phyloP scores from a whole-genome alignment of 1,139 yeast genomes.

The Candida labiduridarum region DNA sequence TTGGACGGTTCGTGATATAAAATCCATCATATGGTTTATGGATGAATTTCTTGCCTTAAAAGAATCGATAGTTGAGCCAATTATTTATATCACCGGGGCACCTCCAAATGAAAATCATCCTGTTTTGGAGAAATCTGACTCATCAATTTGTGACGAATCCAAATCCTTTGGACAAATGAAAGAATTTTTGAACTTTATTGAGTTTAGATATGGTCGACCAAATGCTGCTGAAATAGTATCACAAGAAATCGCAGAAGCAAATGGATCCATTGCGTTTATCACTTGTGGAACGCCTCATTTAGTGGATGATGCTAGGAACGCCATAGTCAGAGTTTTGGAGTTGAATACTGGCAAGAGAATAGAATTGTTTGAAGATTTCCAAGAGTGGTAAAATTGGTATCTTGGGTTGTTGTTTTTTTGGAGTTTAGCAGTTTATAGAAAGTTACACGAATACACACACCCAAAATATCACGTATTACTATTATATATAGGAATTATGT shows the following conservation, averaged over 20 bases:
- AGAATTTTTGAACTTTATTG: conserved; percentile 26
- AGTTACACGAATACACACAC: neutral
- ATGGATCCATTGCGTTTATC: conserved; percentile 39
- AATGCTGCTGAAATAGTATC: conserved; percentile 28
- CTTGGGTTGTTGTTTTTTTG: neutral
- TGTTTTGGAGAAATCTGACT: neutral
- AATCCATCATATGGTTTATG: conserved; percentile 33
- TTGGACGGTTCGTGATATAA: conserved; percentile 51
- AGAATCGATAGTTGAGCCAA: conserved; percentile 34
- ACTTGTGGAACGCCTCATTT: conserved; percentile 41
- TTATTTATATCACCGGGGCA: conserved; percentile 32
- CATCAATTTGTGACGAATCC: neutral
- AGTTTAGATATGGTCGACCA: conserved; percentile 46
- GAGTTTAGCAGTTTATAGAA: neutral
- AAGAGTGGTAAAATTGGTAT: conserved; percentile 15
- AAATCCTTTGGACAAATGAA: conserved; percentile 5
- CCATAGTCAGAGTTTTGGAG: conserved; percentile 17
- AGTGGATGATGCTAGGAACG: conserved; percentile 41
- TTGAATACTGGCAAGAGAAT: conserved; percentile 20
- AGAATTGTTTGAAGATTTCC: conserved; percentile 25
- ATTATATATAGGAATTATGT: too few relatives aligned
- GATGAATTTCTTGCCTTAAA: conserved; percentile 28
- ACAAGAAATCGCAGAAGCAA: conserved; percentile 31
- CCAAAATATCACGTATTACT: too few relatives aligned
- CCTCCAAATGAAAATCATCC: neutral